Evolutionary conservation across 768 basidiomycete genomes (phyloP).

Genomic region (Hydnomerulius pinastri): DNA sequence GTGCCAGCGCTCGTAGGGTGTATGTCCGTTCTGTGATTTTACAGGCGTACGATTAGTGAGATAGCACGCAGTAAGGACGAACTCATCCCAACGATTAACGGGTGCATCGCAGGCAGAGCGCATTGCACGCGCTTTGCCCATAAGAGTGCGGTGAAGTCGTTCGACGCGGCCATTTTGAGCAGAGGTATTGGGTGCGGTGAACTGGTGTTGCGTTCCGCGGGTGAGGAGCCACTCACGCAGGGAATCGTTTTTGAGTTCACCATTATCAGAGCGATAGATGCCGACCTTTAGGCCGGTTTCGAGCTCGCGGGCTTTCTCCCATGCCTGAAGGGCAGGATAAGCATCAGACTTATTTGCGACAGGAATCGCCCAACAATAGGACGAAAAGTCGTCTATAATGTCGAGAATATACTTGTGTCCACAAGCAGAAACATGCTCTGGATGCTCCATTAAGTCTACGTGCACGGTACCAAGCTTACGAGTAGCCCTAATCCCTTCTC

Average conservation of each 20-base stretch:
- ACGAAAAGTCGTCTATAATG: conserved; percentile 2
- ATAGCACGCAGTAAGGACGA: conserved; percentile 32
- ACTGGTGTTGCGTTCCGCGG: conserved; percentile 14
- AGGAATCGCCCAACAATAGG: conserved; percentile 33
- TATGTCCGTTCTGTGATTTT: conserved; percentile 16
- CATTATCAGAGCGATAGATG: conserved; percentile 20
- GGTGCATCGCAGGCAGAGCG: conserved; percentile 25
- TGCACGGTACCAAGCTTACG: conserved; percentile 22
- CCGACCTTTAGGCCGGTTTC: conserved; percentile 20
- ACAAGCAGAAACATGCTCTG: not conserved
- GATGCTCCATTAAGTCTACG: conserved; percentile 29
- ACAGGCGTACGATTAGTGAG: conserved; percentile 27
- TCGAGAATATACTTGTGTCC: conserved; percentile 2
- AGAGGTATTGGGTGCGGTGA: conserved; percentile 37
- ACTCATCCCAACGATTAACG: conserved; percentile 34
- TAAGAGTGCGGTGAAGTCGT: conserved; percentile 36
- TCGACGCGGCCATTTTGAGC: conserved; percentile 40
- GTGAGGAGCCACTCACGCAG: conserved; percentile 14
- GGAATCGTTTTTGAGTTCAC: conserved; percentile 21
- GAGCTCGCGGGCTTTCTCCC: conserved; percentile 26
- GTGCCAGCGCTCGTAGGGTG: conserved; percentile 20
- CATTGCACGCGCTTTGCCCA: conserved; percentile 34
- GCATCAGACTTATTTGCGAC: conserved; percentile 29
- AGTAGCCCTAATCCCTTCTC: conserved; percentile 29
- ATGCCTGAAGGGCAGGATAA: conserved; percentile 22